Evolutionary conservation across 257 asterid species (phyloP).

Genomic region (Salvia splendens): DNA sequence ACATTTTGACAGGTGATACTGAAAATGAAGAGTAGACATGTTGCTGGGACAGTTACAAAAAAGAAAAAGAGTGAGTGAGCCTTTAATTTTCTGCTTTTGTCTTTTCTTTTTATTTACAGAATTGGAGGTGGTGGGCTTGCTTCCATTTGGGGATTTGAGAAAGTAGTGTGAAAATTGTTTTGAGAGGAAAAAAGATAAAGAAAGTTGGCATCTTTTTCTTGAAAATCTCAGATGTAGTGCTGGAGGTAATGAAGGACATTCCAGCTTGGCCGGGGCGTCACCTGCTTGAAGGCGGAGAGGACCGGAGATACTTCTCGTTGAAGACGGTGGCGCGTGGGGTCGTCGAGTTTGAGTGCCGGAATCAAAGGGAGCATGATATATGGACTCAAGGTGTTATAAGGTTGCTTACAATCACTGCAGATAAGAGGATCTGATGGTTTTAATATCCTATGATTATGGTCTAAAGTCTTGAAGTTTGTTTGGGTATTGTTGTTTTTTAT

Average conservation of each 20-base stretch:
- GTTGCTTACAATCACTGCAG: conserved; percentile 72
- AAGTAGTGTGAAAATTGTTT: conserved; percentile 40
- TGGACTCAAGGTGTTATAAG: conserved; percentile 97
- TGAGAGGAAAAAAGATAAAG: conserved; percentile 2
- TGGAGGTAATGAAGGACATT: conserved; percentile 75
- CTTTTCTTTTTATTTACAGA: conserved; percentile 42
- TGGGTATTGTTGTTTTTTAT: conserved; percentile 27
- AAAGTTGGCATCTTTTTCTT: conserved; percentile 38
- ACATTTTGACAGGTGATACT: conserved; percentile 54
- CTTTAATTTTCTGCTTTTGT: conserved; percentile 30
- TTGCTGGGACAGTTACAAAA: conserved; percentile 94
- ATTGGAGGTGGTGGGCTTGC: conserved; percentile 56
- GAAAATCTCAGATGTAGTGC: conserved; percentile 65
- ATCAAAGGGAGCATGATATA: conserved; percentile 81
- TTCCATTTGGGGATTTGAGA: conserved; percentile 80
- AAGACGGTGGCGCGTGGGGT: conserved; percentile 78
- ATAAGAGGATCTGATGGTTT: conserved; percentile 42
- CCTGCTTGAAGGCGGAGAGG: conserved; percentile 82
- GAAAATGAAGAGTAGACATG: conserved; percentile 93
- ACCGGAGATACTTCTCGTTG: conserved; percentile 75
- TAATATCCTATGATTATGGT: neutral
- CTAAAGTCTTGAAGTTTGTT: conserved; percentile 36
- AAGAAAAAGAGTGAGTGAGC: conserved; percentile 89
- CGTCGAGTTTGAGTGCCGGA: conserved; percentile 85
- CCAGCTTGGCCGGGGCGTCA: conserved; percentile 99